Evolutionary conservation across 306 rosid genomes (phyloP).

Genomic region (Cucurbita pepo): DNA sequence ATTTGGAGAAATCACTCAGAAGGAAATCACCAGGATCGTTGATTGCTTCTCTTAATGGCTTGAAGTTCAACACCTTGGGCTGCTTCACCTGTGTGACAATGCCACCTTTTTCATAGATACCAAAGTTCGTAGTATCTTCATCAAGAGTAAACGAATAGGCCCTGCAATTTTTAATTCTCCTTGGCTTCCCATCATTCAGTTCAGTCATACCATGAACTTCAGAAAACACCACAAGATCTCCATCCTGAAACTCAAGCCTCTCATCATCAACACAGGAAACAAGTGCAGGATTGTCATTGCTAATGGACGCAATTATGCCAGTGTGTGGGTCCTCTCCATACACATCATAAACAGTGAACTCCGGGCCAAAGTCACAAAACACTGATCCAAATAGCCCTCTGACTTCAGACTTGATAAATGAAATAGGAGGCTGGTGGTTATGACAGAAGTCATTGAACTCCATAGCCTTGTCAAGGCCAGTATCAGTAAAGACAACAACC

Average conservation of each 20-base stretch:
- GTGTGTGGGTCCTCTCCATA: conserved; percentile 84
- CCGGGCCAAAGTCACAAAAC: conserved; percentile 92
- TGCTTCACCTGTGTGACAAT: conserved; percentile 79
- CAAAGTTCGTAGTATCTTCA: conserved; percentile 67
- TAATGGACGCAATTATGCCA: conserved; percentile 71
- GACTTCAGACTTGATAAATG: conserved; percentile 85
- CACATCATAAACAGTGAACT: conserved; percentile 75
- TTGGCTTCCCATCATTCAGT: conserved; percentile 73
- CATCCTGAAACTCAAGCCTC: conserved; percentile 88
- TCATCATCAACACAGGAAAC: conserved; percentile 82
- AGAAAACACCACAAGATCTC: conserved; percentile 80
- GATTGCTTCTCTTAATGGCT: conserved; percentile 52
- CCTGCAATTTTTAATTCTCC: conserved; percentile 55
- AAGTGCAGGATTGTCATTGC: conserved; percentile 65
- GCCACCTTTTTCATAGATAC: conserved; percentile 62
- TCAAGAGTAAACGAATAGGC: conserved; percentile 67
- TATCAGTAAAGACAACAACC: conserved; percentile 78
- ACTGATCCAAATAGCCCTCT: conserved; percentile 90
- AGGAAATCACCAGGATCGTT: conserved; percentile 73
- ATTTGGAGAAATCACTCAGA: conserved; percentile 78
- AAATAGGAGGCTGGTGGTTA: conserved; percentile 71
- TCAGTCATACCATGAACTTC: conserved; percentile 87
- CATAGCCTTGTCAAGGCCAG: conserved; percentile 46
- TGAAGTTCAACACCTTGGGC: conserved; percentile 64
- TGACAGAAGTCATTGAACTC: conserved; percentile 73